Evolutionary conservation across 805 yeast species (phyloP).

Genomic region (Wickerhamomyces chambardii): DNA sequence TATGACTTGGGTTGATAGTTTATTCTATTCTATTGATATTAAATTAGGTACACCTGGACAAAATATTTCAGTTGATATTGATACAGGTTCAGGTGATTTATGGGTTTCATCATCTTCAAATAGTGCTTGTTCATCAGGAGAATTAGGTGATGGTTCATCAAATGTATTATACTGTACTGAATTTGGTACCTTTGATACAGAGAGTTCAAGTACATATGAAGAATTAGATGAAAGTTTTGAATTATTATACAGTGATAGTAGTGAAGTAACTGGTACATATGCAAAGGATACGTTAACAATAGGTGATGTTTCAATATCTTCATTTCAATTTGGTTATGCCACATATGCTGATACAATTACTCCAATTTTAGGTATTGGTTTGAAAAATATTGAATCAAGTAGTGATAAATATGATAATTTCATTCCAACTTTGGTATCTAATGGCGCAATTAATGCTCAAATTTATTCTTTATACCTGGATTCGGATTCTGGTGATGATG

Average conservation of each 20-base stretch:
- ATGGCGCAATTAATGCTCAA: neutral
- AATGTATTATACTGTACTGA: slow-evolving; percentile 17
- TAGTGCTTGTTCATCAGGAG: slow-evolving; percentile 12
- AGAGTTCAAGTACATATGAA: slow-evolving; percentile 20
- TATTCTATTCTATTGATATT: neutral
- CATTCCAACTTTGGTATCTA: neutral
- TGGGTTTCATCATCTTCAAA: slow-evolving; percentile 32
- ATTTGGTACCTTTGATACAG: slow-evolving; percentile 23
- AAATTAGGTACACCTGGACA: slow-evolving; percentile 35
- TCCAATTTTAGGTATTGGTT: slow-evolving; percentile 66
- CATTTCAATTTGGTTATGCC: slow-evolving; percentile 62
- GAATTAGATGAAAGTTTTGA: slow-evolving; percentile 19
- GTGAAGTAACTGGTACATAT: slow-evolving; percentile 35
- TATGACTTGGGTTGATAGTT: too few species aligned
- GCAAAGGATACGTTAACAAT: slow-evolving; percentile 43
- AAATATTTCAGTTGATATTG: slow-evolving; percentile 30
- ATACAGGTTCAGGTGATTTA: slow-evolving; percentile 41
- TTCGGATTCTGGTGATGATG: neutral
- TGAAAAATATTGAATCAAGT: slow-evolving; percentile 55
- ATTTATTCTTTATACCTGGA: neutral
- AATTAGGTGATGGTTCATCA: too few species aligned
- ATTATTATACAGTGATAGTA: slow-evolving; percentile 37
- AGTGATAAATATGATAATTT: slow-evolving; percentile 6
- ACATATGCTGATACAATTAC: slow-evolving; percentile 42
- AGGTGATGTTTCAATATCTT: slow-evolving; percentile 36